These are phyloP conservation scores for Niebla homalea DNA, from an alignment of 495 filamentous ascomycete genomes.

Conservation along the genomic window DNA sequence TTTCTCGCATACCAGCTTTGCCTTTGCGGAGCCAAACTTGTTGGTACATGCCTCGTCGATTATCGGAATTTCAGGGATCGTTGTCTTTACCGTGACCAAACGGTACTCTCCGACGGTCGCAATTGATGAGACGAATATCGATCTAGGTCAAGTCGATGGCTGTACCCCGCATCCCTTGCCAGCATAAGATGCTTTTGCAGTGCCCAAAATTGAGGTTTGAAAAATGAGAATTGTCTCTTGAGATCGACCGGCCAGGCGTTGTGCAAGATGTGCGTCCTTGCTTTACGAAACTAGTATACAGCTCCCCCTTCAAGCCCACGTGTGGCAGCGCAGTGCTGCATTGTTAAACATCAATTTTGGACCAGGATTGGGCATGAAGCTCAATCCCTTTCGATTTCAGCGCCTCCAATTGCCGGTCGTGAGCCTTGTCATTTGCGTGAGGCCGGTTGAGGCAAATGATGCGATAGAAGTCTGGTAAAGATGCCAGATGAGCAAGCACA, in stretches of 20 bases:
- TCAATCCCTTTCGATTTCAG: slow-evolving; percentile 5
- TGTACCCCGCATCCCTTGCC: slow-evolving; percentile 9
- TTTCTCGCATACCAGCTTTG: slow-evolving; percentile 27
- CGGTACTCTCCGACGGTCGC: slow-evolving; percentile 11
- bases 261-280: slow-evolving; percentile 37
- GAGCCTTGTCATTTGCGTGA: not conserved
- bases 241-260: slow-evolving; percentile 40
- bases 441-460: slow-evolving; percentile 19
- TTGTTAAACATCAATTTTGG: slow-evolving; percentile 17
- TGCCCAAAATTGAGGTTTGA: slow-evolving; percentile 31
- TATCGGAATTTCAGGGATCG: slow-evolving; percentile 9
- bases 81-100: not conserved
- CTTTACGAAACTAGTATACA: slow-evolving; percentile 22
- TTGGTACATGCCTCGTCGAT: not conserved
- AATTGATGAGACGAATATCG: slow-evolving; percentile 19
- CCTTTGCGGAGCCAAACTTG: slow-evolving; percentile 20
- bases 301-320: slow-evolving; percentile 26
- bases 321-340: slow-evolving; percentile 25
- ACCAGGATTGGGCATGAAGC: slow-evolving; percentile 5
- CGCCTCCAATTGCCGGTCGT: slow-evolving; percentile 6
- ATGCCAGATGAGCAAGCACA: slow-evolving; percentile 13
- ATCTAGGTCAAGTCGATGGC: not conserved
- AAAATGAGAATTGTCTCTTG: slow-evolving; percentile 25
- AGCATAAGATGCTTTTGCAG: slow-evolving; percentile 30
- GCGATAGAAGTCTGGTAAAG: not conserved